A percentile compares a stretch with the other conserved stretches of the same genome.
phyloP scores from a whole-genome alignment of 768 basidiomycete genomes.

The Rhizopogon vulgaris region DNA sequence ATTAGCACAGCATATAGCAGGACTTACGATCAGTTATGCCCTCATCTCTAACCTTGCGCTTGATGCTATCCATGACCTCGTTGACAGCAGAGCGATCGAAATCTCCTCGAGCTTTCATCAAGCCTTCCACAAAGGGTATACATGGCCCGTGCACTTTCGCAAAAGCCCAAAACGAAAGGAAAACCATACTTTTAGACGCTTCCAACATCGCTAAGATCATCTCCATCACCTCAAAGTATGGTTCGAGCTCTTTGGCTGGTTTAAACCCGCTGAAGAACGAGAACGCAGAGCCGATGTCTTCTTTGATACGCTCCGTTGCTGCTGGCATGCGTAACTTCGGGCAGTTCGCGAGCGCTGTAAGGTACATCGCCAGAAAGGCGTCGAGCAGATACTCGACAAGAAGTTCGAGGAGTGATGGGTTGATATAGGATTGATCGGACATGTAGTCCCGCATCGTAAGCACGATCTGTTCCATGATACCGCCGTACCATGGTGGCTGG shows the following conservation, averaged over 20 bases:
- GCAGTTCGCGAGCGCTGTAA: constrained; percentile 79
- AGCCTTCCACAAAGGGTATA: constrained; percentile 80
- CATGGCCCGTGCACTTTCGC: constrained; percentile 93
- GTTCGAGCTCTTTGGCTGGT: constrained; percentile 71
- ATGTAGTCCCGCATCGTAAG: constrained; percentile 97
- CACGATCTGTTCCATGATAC: constrained; percentile 79
- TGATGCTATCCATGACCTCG: constrained; percentile 92
- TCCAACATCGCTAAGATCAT: constrained; percentile 75
- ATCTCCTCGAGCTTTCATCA: constrained; percentile 88
- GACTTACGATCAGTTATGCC: constrained; percentile 72
- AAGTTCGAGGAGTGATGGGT: constrained; percentile 84
- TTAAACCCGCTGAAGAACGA: constrained; percentile 79
- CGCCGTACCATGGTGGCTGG: constrained; percentile 85
- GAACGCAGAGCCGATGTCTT: constrained; percentile 74
- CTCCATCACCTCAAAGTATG: constrained; percentile 82
- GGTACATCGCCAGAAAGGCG: constrained; percentile 82
- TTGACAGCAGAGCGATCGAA: constrained; percentile 81
- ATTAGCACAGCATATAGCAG: background rate
- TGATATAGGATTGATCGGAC: constrained; percentile 88
- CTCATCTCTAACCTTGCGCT: constrained; percentile 90
- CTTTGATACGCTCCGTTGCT: constrained; percentile 77
- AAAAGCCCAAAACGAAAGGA: constrained; percentile 91
- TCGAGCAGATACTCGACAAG: constrained; percentile 91
- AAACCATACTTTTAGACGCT: constrained; percentile 83
- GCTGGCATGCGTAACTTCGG: constrained; percentile 83